Percentiles rank a stretch among this genome's conserved stretches.
phyloP scores from a whole-genome alignment of 371 early-diverging fungal genomes.

The Vairimorpha ceranae region DNA sequence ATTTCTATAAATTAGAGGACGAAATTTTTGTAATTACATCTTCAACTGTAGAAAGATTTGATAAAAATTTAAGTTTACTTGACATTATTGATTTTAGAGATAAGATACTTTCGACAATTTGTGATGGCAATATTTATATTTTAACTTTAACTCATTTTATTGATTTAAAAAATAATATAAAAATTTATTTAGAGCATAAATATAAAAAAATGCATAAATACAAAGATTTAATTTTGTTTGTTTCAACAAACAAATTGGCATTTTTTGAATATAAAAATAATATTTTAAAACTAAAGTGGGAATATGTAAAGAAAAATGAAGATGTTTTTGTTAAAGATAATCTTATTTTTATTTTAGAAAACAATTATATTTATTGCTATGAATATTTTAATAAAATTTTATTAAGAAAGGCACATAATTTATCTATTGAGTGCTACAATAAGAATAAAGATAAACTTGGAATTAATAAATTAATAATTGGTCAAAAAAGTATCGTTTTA shows the following conservation, averaged over 20 bases:
- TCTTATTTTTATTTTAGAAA: neutral
- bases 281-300: neutral
- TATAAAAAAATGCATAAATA: neutral
- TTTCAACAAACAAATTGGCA: neutral
- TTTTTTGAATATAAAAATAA: neutral
- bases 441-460: neutral
- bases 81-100: neutral
- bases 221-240: neutral
- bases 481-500: neutral
- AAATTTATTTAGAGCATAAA: neutral
- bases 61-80: neutral
- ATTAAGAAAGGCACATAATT: neutral
- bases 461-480: no score
- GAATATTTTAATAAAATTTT: constrained; percentile 1
- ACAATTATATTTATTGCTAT: neutral
- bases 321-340: neutral
- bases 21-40: neutral
- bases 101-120: neutral
- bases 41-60: neutral
- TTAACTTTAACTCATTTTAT: neutral
- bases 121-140: neutral
- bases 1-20: neutral
- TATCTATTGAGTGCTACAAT: neutral
- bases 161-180: neutral
- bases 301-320: neutral